Evolutionary conservation across 768 basidiomycete genomes (phyloP).

Genomic region (Tubosaeta brunneosetosa): DNA sequence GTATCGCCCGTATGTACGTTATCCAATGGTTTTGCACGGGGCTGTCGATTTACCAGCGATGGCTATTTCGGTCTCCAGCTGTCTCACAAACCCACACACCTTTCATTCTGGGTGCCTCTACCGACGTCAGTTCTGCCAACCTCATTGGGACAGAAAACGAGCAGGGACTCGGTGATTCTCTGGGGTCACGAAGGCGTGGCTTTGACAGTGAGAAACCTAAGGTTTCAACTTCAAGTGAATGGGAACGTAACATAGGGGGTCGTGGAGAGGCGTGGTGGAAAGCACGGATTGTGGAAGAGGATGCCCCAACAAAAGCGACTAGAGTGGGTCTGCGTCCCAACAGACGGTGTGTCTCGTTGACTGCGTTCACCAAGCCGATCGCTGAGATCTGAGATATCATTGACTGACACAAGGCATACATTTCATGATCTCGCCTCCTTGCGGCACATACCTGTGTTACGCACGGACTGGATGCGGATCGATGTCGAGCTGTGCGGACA

Average conservation of each 20-base stretch:
- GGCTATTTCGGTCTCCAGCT: slow-evolving; percentile 12
- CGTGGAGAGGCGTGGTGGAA: slow-evolving; percentile 20
- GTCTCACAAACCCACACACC: slow-evolving; percentile 19
- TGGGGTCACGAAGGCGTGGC: neutral
- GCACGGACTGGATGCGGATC: slow-evolving; percentile 63
- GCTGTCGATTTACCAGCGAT: slow-evolving; percentile 6
- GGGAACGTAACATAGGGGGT: slow-evolving; percentile 22
- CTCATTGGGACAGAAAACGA: slow-evolving; percentile 16
- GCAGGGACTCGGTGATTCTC: slow-evolving; percentile 7
- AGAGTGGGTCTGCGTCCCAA: slow-evolving; percentile 22
- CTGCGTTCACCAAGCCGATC: neutral
- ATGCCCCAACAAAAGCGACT: slow-evolving; percentile 4
- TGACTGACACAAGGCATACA: slow-evolving; percentile 48
- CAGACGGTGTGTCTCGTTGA: slow-evolving; percentile 17
- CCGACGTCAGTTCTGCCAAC: slow-evolving; percentile 25
- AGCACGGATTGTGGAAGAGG: slow-evolving; percentile 12
- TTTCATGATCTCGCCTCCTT: slow-evolving; percentile 60
- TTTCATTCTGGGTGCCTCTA: slow-evolving; percentile 28
- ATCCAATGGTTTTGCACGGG: slow-evolving; percentile 6
- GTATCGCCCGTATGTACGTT: slow-evolving; percentile 63
- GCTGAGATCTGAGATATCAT: neutral
- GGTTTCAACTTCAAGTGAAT: slow-evolving; percentile 47
- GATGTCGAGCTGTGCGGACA: slow-evolving; percentile 79
- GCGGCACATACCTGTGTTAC: slow-evolving; percentile 43
- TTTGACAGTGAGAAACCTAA: slow-evolving; percentile 26